Evolutionary conservation across 495 filamentous ascomycete species (phyloP), one percentile per base, ranked within the genome.

Genomic region (Penicillium robsamsonii): DNA sequence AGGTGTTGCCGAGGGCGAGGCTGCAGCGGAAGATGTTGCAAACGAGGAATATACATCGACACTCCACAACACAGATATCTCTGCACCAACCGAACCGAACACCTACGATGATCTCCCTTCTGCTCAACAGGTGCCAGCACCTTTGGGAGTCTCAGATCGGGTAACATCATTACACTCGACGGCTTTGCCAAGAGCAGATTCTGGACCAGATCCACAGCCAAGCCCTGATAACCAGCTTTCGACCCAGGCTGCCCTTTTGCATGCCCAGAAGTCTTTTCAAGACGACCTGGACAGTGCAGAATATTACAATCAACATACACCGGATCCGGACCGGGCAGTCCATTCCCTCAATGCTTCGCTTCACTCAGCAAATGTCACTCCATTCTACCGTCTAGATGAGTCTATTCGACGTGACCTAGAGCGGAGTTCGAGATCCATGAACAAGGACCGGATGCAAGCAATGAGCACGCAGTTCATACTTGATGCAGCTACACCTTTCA

Each of bases 381-480:
- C 74, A 6, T 75, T 74, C 20, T 63, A 62, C 40, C 56, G 51
- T 5, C 30, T 74, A 11, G 62, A 55, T 18, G 57, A 58, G 0
- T 58, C 59, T 5, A 46, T 59, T 33, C 52, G 33, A 31, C 50
- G 27, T 33, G 15, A 33, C 17, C 25, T 50, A 9, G 42, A 22
- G 30, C 48, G 13, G 27, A 58, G 40, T 47, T 30, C 53, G 9
- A 44, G 42, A 24, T 25, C 46, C 10, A 41, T 52, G 5, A 55
- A 51, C n/a, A 64, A 60, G 7, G 58, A 56, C 11, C 59, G 44
- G 25, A 54, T 51, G 12, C 69, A 68, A 43, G 69, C 70, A 25
- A 70, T 78, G 55, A 80, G 74, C 57, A 82, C 79, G 5, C 79
- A 82, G 63, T 73, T 63, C 42, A 75, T 81, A 65, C 70, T 82